Base-by-base conservation (phyloP, 805 yeast species). In the Kuraishia hungarica region DNA sequence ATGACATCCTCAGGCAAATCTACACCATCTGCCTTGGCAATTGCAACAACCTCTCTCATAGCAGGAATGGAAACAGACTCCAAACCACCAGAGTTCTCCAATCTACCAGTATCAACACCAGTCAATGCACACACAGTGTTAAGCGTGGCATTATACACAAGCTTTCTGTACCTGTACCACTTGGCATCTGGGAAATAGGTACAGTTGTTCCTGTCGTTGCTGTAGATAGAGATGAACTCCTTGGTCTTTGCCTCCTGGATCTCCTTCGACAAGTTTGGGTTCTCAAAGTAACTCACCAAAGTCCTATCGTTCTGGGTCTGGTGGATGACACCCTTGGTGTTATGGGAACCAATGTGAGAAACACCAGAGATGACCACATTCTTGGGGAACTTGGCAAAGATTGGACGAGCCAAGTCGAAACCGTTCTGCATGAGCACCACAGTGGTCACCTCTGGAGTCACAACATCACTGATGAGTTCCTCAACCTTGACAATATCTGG, bases 11-110 rank as follows among this genome's bases (percentile, higher is more conserved):
- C 74, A 1, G 82, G 81, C 35, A 87, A 62, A 3, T 71, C 73
- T 43, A 79, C 76, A 0, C 89, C 89, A 56, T 85, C 92, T 11
- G 88, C 81, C 52, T 78, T 79, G 11, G 96, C 96, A 56, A 87
- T 77, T 2, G 74, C 75, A 22, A 78, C 67, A 20, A 88, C 75
- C 66, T 87, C 96, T 46, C 73, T 67, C 91, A 86, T 86, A 0
- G 87, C 86, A 2, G 89, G 89, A 43, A 69, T 59, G 7, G 78
- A 66, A 15, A 81, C 59, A 0, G 67, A 54, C 13, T 73, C 71
- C 26, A 71, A 62, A 15, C 76, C 74, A 6, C 81, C 83, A 23
- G 76, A 64, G 43, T 35, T 54, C 56, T 68, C 74, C 39, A 81
- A 60, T 53, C 87, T 73, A 19, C 85, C 86, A 17, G 78, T 74